Evolutionary conservation across 2,329 filamentous ascomycete genomes (phyloP).

Genomic region (Aspergillus fischeri): DNA sequence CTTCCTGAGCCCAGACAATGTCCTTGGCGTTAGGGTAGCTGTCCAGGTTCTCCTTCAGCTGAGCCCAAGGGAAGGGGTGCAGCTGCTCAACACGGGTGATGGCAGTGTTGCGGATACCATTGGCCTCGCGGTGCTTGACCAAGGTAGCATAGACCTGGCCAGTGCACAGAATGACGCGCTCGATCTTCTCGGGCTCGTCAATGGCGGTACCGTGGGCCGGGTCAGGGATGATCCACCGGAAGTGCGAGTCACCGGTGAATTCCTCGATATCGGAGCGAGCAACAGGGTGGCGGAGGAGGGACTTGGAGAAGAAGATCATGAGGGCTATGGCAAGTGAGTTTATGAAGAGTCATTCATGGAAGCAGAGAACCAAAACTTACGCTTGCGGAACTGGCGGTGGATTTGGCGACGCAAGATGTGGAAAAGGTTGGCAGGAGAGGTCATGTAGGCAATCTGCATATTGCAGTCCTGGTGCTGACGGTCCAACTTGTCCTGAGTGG

Average conservation of each 20-base stretch:
- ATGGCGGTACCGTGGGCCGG: slow-evolving; percentile 75
- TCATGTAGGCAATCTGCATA: slow-evolving; percentile 98
- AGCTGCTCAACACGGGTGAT: slow-evolving; percentile 96
- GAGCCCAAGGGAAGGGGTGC: slow-evolving; percentile 98
- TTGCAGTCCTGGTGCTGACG: slow-evolving; percentile 99
- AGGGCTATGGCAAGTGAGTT: slow-evolving; percentile 57
- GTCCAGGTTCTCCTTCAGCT: slow-evolving; percentile 94
- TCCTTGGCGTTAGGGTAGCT: slow-evolving; percentile 96
- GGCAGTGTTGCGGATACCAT: slow-evolving; percentile 84
- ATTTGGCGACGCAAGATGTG: slow-evolving; percentile 95
- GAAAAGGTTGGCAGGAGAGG: slow-evolving; percentile 93
- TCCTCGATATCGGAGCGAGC: slow-evolving; percentile 87
- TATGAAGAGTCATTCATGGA: neutral
- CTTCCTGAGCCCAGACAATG: slow-evolving; percentile 96
- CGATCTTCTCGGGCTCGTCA: slow-evolving; percentile 77
- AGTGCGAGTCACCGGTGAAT: slow-evolving; percentile 86
- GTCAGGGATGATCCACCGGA: slow-evolving; percentile 94
- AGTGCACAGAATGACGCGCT: slow-evolving; percentile 89
- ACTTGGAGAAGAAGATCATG: slow-evolving; percentile 97
- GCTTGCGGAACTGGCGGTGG: slow-evolving; percentile 98
- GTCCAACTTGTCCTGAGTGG: slow-evolving; percentile 78
- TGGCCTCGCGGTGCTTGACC: slow-evolving; percentile 82
- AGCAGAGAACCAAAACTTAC: slow-evolving; percentile 52
- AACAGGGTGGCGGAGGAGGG: slow-evolving; percentile 87
- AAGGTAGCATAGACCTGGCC: slow-evolving; percentile 92